Base-by-base conservation (phyloP, 495 filamentous ascomycete genomes). In the Hypoxylon subgilvum region DNA sequence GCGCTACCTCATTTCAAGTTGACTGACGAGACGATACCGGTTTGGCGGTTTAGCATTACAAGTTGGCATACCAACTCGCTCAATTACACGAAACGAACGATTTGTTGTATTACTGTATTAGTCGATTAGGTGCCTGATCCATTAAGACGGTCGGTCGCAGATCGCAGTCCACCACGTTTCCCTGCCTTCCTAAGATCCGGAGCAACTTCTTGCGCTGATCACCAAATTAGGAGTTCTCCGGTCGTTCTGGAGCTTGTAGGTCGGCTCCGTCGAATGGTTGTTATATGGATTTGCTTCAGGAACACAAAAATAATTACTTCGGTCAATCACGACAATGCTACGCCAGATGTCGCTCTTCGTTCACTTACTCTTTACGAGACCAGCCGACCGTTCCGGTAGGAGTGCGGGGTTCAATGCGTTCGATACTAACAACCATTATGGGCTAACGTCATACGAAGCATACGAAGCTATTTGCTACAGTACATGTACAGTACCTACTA, bases 401-500 rank as follows among this genome's bases (percentile, higher is more conserved):
- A 60, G 36, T 54, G 46, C 47, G 57, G 49, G 50, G 50, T 31
- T 36, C 8, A 41, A 43, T 38, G 28, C 34, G 42, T 49, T n/a
- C 36, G 25, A 30, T 1, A 13, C 42, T 30, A 48, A 41, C 49
- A 8, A 40, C 32, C 30, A 35, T 48, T 28, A n/a, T n/a, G n/a
- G n/a, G n/a, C 36, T 48, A 53, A 52, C 57, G 48, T 54, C 57
- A 61, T 60, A 45, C 42, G 16, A 22, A n/a, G n/a, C n/a, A n/a
- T n/a, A n/a, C n/a, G n/a, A n/a, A n/a, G n/a, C n/a, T n/a, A n/a
- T n/a, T n/a, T n/a, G n/a, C n/a, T n/a, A n/a, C n/a, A n/a, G n/a
- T n/a, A n/a, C n/a, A n/a, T n/a, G n/a, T n/a, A n/a, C n/a, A n/a
- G n/a, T n/a, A n/a, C n/a, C n/a, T n/a, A n/a, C n/a, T n/a, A n/a